A percentile compares a stretch with the other conserved stretches of the same genome.
Conservation (phyloP, 1,284 basidiomycete genomes). For the Melampsora larici-populina region DNA sequence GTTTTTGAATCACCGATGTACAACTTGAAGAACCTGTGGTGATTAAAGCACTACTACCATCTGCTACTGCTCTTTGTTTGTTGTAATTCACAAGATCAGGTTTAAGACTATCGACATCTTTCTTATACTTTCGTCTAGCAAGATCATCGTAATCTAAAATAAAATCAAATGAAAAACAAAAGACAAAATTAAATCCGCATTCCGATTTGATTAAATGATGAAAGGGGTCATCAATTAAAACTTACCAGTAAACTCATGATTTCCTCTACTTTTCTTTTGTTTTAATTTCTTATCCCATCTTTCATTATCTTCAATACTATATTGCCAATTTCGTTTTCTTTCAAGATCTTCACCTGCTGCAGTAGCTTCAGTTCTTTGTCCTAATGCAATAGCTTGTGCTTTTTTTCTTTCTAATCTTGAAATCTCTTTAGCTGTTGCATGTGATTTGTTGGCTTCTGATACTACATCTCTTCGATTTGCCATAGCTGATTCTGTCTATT, state of each 20-base stretch:
- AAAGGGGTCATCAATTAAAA: slow-evolving; percentile 29
- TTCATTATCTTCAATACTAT: slow-evolving; percentile 90
- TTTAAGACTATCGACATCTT: slow-evolving; percentile 79
- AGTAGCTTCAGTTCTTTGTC: slow-evolving; percentile 79
- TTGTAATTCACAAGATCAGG: slow-evolving; percentile 81
- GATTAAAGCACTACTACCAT: slow-evolving; percentile 35
- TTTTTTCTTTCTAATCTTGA: slow-evolving; percentile 79
- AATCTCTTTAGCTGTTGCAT: slow-evolving; percentile 70
- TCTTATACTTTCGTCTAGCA: slow-evolving; percentile 82
- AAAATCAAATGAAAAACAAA: too few species aligned
- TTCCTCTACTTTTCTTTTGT: slow-evolving; percentile 68
- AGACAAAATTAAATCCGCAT: not conserved
- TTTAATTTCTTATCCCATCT: slow-evolving; percentile 83
- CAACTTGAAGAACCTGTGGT: slow-evolving; percentile 50
- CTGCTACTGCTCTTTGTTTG: slow-evolving; percentile 63
- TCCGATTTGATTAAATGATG: slow-evolving; percentile 5
- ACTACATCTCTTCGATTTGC: slow-evolving; percentile 79
- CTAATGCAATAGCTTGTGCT: slow-evolving; percentile 79
- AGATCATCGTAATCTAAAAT: slow-evolving; percentile 77
- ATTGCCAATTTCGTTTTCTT: slow-evolving; percentile 85
- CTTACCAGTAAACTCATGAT: slow-evolving; percentile 74
- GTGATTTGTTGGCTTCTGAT: slow-evolving; percentile 72
- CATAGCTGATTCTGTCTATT: slow-evolving; percentile 68
- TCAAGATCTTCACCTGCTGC: slow-evolving; percentile 71
- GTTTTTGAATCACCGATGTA: slow-evolving; percentile 57